Evolutionary conservation across 1,284 basidiomycete species (phyloP).

Genomic region (Moniliophthora roreri): DNA sequence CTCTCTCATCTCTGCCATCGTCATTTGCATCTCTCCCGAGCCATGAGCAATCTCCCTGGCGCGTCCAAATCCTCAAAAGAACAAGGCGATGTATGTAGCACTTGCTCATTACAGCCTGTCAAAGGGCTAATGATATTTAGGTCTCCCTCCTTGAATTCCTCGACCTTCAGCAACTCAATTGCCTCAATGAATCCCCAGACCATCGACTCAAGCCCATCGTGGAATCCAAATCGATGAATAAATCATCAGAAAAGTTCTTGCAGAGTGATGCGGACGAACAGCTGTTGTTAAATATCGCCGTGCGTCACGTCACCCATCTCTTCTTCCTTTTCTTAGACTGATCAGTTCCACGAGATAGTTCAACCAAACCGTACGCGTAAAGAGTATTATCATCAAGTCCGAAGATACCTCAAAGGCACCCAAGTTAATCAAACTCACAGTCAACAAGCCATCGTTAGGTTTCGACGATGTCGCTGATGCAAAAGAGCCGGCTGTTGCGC

Average conservation of each 20-base stretch:
- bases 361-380: conserved; percentile 76
- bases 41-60: too few relatives aligned
- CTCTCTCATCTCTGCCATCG: too few relatives aligned
- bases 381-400: conserved; percentile 65
- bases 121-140: conserved; percentile 25
- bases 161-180: conserved; percentile 64
- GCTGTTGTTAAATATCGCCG: conserved; percentile 67
- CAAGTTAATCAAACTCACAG: conserved; percentile 63
- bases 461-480: conserved; percentile 66
- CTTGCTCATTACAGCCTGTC: background rate
- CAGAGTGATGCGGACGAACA: conserved; percentile 84
- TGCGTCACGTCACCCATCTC: conserved; percentile 32
- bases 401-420: conserved; percentile 56
- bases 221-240: conserved; percentile 47
- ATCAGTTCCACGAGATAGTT: conserved; percentile 46
- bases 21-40: too few relatives aligned
- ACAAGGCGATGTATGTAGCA: conserved; percentile 13
- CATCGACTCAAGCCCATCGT: conserved; percentile 67
- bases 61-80: conserved; percentile 3
- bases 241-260: conserved; percentile 45
- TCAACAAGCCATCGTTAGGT: conserved; percentile 65
- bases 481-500: conserved; percentile 48
- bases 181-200: conserved; percentile 69
- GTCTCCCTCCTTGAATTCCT: conserved; percentile 61
- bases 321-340: background rate